phyloP scores from a whole-genome alignment of 2,329 filamentous ascomycete genomes.

The Myriosclerotinia duriaeana region DNA sequence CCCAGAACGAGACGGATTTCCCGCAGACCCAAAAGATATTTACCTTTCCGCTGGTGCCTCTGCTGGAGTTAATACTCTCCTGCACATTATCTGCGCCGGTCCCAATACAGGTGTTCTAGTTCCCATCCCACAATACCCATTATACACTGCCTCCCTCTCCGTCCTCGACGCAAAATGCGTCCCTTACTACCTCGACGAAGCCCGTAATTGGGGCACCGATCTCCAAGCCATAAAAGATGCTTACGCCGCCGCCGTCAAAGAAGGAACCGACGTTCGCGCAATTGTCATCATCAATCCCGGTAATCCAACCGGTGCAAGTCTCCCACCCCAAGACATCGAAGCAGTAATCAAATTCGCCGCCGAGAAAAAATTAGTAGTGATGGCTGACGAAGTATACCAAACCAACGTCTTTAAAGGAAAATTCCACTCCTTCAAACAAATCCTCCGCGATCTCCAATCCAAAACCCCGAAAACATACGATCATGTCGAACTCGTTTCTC shows the following conservation, averaged over 20 bases:
- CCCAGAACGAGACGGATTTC: constrained; percentile 79
- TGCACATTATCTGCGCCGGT: constrained; percentile 81
- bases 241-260: constrained; percentile 69
- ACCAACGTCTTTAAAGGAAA: constrained; percentile 95
- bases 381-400: constrained; percentile 98
- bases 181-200: constrained; percentile 90
- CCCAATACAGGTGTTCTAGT: constrained; percentile 81
- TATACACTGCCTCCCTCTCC: constrained; percentile 91
- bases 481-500: constrained; percentile 80
- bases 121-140: constrained; percentile 95
- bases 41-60: constrained; percentile 92
- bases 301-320: constrained; percentile 90
- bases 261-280: constrained; percentile 83
- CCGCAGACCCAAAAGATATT: constrained; percentile 75
- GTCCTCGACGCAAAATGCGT: constrained; percentile 84
- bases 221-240: constrained; percentile 72
- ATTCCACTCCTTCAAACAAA: constrained; percentile 94
- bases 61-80: constrained; percentile 88
- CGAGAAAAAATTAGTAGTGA: constrained; percentile 79
- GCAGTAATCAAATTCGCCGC: constrained; percentile 84
- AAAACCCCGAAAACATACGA: constrained; percentile 75
- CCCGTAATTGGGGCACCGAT: constrained; percentile 83
- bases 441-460: constrained; percentile 77
- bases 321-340: constrained; percentile 75
- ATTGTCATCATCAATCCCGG: constrained; percentile 98